Conservation (phyloP, 129 eudicot genomes). For the Escallonia herrerae region DNA sequence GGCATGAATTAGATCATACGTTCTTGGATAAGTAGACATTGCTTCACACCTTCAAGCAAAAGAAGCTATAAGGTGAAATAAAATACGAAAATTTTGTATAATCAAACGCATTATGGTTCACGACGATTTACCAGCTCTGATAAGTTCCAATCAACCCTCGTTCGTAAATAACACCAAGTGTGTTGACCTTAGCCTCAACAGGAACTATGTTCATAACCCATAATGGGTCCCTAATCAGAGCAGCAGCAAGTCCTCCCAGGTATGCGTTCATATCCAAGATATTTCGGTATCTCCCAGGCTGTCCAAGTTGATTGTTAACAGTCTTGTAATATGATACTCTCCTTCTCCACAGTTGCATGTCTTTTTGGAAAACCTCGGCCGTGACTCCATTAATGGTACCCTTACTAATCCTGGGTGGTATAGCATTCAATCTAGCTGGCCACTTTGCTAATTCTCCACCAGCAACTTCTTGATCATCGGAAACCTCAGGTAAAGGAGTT, state of each 20-base stretch:
- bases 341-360: slow-evolving; percentile 51
- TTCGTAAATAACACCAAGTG: slow-evolving; percentile 79
- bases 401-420: slow-evolving; percentile 73
- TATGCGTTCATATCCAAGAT: slow-evolving; percentile 87
- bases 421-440: slow-evolving; percentile 65
- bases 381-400: slow-evolving; percentile 56
- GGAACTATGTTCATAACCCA: slow-evolving; percentile 99
- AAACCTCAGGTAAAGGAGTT: slow-evolving; percentile 78
- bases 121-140: slow-evolving; percentile 65
- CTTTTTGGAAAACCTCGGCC: slow-evolving; percentile 45
- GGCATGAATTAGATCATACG: slow-evolving; percentile 85
- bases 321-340: slow-evolving; percentile 72
- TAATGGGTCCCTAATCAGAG: slow-evolving; percentile 58
- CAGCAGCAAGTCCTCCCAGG: slow-evolving; percentile 95
- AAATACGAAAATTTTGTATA: not conserved
- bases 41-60: slow-evolving; percentile 80
- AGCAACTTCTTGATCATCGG: slow-evolving; percentile 44
- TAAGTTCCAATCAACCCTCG: slow-evolving; percentile 92
- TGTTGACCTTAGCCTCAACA: slow-evolving; percentile 73
- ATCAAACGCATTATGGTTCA: not conserved
- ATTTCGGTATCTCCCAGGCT: slow-evolving; percentile 74
- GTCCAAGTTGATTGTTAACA: slow-evolving; percentile 72
- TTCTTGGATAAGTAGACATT: slow-evolving; percentile 98
- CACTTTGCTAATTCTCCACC: slow-evolving; percentile 81
- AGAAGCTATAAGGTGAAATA: not conserved